Percentiles rank a stretch among this genome's conserved stretches.
phyloP scores from a whole-genome alignment of 441 rosid species.

The Manihot esculenta region DNA sequence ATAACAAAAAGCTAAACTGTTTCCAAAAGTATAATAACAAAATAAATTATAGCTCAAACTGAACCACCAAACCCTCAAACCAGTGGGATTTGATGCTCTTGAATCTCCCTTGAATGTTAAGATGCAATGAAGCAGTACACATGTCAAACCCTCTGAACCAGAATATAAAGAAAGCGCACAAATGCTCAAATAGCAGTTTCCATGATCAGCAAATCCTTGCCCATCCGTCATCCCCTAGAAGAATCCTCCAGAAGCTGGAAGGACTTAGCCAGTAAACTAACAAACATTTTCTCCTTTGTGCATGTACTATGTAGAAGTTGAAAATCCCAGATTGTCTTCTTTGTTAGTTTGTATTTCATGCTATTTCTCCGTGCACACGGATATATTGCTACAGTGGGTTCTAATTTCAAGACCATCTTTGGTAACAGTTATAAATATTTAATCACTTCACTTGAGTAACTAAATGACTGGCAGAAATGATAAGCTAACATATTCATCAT shows the following conservation, averaged over 20 bases:
- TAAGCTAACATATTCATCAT: conserved; percentile 3
- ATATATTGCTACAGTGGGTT: not conserved
- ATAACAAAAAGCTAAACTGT: not conserved
- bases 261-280: not conserved
- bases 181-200: not conserved
- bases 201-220: not conserved
- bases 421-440: not conserved
- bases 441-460: conserved; percentile 1
- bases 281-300: not conserved
- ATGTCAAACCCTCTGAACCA: not conserved
- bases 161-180: not conserved
- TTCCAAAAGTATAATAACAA: not conserved
- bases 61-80: not conserved
- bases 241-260: not conserved
- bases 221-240: not conserved
- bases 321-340: not conserved
- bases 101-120: not conserved
- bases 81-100: not conserved
- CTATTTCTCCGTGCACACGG: not conserved
- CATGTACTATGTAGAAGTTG: not conserved
- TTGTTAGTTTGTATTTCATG: not conserved
- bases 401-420: not conserved
- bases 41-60: not conserved
- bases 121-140: not conserved
- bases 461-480: not conserved